Conservation (phyloP, 768 basidiomycete genomes). For the Agaricus sinodeliciosus region DNA sequence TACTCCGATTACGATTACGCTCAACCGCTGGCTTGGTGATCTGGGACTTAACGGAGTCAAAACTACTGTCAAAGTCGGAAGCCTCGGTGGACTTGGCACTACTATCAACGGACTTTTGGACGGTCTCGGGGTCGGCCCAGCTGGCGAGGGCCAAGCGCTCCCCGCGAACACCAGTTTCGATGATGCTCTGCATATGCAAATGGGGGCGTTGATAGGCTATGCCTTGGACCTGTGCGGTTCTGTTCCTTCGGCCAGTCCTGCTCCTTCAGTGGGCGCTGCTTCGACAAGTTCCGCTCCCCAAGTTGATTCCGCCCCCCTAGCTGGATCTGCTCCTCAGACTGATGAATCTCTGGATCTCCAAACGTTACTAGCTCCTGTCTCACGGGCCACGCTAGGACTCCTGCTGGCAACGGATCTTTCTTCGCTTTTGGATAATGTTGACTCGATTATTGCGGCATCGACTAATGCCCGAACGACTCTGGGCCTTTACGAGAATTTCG, state of each 20-base stretch:
- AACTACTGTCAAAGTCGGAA: conserved; percentile 11
- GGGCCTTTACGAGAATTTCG: not conserved
- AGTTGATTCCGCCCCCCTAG: too few relatives aligned
- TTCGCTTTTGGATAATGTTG: not conserved
- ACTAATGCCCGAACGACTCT: not conserved
- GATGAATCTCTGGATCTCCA: not conserved
- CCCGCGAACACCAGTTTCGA: not conserved
- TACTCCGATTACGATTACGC: not conserved
- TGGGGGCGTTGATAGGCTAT: not conserved
- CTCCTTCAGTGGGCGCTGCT: too few relatives aligned
- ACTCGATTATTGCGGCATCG: not conserved
- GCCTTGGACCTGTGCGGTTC: not conserved
- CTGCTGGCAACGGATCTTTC: not conserved
- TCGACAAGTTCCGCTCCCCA: too few relatives aligned
- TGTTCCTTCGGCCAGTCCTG: too few relatives aligned
- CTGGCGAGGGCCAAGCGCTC: not conserved
- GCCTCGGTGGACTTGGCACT: conserved; percentile 7
- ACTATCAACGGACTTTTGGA: conserved; percentile 11
- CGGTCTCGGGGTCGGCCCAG: conserved; percentile 12
- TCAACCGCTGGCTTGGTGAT: not conserved
- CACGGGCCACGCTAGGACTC: not conserved
- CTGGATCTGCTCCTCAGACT: too few relatives aligned
- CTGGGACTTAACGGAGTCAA: conserved; percentile 10
- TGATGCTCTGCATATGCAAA: not conserved
- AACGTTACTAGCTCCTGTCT: not conserved